Base-by-base conservation (phyloP, 192 early-diverging fungal genomes). In the Pilaira anomala region DNA sequence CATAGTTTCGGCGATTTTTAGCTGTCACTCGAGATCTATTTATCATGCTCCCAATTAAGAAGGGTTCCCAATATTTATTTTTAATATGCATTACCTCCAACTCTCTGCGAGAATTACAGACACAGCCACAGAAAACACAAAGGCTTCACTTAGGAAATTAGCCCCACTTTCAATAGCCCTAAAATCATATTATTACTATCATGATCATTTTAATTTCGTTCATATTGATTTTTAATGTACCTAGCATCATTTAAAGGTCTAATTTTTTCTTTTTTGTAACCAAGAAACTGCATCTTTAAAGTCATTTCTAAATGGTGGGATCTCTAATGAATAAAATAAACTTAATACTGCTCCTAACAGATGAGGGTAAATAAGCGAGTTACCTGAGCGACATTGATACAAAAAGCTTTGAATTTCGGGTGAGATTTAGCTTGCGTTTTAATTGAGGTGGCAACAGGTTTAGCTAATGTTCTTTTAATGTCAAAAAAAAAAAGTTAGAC, bases 271-370 rank as follows among this genome's bases (percentile, higher is more conserved):
- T 80, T 78, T 53, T 84, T 83, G 68, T 90, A 89, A 16, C 88
- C 87, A n/a, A 92, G 72, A 33, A 92, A 83, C 52, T 81, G 81
- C 88, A 92, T 90, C 68, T 90, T 90, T 66, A 88, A 80, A 49
- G 83, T 87, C 86, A 92, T 92, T 70, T 92, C 90, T n/a, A 86
- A 74, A n/a, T 83, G 76, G 52, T 90, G 88, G 2, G 87, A 80
- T 36, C 72, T 69, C 80, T 85, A 61, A 18, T 16, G 2, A 13
- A 46, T 0, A 18, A 46, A 46, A 18, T 13, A 46, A 13, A 19
- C 16, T 3, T 36, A 36, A 36, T 36, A 36, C 11, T 36, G 11
- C 33, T 9, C 33, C 7, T 3, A 36, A 46, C 4, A 46, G 13
- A 46, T 14, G 9, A 3, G 44, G 5, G 13, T 14, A 7, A 54